These are phyloP conservation scores for Henckelia pumila DNA, from an alignment of 257 asterid species.

Conservation along the genomic window DNA sequence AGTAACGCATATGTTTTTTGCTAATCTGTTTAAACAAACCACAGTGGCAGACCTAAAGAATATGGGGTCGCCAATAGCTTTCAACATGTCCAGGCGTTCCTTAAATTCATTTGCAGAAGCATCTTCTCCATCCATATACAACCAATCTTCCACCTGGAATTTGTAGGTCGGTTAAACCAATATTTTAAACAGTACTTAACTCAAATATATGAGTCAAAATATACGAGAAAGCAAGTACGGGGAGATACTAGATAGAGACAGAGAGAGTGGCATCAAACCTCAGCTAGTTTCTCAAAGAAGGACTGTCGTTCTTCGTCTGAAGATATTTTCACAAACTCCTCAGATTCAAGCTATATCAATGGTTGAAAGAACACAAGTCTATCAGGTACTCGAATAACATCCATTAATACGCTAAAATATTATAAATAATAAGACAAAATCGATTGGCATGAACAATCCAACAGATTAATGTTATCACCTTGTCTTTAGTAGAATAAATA, in stretches of 20 bases:
- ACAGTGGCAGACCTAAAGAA: slow-evolving; percentile 61
- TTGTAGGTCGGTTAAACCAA: slow-evolving; percentile 19
- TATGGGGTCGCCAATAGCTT: slow-evolving; percentile 92
- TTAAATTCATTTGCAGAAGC: slow-evolving; percentile 88
- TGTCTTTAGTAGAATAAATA: slow-evolving; percentile 92
- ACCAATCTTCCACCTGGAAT: slow-evolving; percentile 91
- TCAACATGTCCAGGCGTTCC: slow-evolving; percentile 72
- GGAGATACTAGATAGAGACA: slow-evolving; percentile 20
- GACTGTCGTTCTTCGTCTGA: slow-evolving; percentile 76
- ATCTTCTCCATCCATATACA: slow-evolving; percentile 99
- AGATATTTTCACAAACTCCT: slow-evolving; percentile 70
- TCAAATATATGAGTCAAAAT: slow-evolving; percentile 6
- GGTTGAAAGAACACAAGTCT: slow-evolving; percentile 20
- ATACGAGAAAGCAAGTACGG: slow-evolving; percentile 1
- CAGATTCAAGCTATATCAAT: slow-evolving; percentile 69
- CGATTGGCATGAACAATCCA: background rate
- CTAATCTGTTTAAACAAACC: slow-evolving; percentile 20
- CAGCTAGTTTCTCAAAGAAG: slow-evolving; percentile 78
- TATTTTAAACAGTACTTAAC: slow-evolving; percentile 19
- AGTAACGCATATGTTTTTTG: background rate
- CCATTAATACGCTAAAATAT: slow-evolving; percentile 14
- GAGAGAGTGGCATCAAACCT: slow-evolving; percentile 52
- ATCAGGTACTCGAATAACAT: slow-evolving; percentile 2
- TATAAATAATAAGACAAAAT: slow-evolving; percentile 11
- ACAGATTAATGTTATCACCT: slow-evolving; percentile 43